Evolutionary conservation across 2,329 filamentous ascomycete genomes (phyloP), one percentile per base, ranked within the genome.

Genomic region (Blastomyces silverae): DNA sequence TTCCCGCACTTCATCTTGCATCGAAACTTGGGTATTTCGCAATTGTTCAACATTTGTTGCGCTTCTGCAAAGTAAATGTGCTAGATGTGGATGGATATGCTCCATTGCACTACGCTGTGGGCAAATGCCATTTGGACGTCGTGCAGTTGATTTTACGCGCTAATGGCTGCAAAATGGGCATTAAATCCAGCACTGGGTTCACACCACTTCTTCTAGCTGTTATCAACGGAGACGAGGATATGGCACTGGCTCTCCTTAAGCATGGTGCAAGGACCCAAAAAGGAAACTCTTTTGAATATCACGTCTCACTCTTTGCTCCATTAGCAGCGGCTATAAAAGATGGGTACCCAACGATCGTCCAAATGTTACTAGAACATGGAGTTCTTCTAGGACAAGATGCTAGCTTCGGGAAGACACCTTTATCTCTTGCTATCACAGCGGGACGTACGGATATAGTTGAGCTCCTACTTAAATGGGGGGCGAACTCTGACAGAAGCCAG

Each of bases 1-100:
- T 59, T 25, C 57, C 57, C 17, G 57, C 57, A 22, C 57, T 59
- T 17, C 57, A 59, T 20, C 11, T 59, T 4, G 57, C 34, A 15
- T 59, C 57, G 34, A 59, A 59, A 28, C 37, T 59, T 28, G 57
- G 57, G n/a, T 31, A 59, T 13, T 28, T 28, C 39, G n/a, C 3
- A 6, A 59, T 59, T 15, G 57, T 59, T 15, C 13, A 59, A 37
- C 10, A 5, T 22, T 7, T 59, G 20, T 46, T 59, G 57, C 1
- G 20, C 15, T 11, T 46, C 15, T 59, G 57, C n/a, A 15, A 20
- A 7, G 39, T 59, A 17, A 59, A 59, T 28, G 25, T 22, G 34
- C n/a, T 31, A n/a, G 57, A 59, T 44, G 22, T 28, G 25, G n/a
- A 59, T 2, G 57, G 57, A 44, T 44, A 59, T 59, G 39, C 39